Evolutionary conservation across 179 eudicot genomes (phyloP).

Genomic region (Silene noctiflora): DNA sequence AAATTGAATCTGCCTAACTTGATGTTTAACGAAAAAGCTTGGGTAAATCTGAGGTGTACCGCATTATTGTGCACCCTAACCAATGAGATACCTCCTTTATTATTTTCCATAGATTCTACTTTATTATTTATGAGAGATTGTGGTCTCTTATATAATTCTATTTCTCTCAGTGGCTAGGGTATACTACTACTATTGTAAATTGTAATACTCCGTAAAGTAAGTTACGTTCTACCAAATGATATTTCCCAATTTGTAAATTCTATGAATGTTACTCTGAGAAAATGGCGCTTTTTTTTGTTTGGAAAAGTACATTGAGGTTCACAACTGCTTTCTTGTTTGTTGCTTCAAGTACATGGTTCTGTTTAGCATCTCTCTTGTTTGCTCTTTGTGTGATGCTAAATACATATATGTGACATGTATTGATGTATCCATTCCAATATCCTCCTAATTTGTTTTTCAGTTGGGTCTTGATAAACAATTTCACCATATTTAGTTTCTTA

Average conservation of each 20-base stretch:
- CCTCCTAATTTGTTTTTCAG: not conserved
- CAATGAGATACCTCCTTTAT: too few species aligned
- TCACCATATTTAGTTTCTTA: not conserved
- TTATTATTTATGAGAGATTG: too few species aligned
- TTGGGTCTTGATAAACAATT: slow-evolving; percentile 1
- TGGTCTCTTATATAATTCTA: too few species aligned
- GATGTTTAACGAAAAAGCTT: too few species aligned
- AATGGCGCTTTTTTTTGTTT: not conserved
- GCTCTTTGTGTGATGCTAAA: not conserved
- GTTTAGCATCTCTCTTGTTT: not conserved
- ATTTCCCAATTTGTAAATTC: not conserved
- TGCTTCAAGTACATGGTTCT: slow-evolving; percentile 2
- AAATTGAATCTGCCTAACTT: not conserved
- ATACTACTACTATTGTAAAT: not conserved
- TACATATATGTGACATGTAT: not conserved
- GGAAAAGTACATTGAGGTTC: not conserved
- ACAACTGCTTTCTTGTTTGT: not conserved
- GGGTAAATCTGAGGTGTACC: too few species aligned
- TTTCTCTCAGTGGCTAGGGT: not conserved
- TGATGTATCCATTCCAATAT: slow-evolving; percentile 4
- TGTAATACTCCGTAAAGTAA: not conserved
- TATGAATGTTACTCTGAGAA: not conserved
- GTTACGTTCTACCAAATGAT: not conserved
- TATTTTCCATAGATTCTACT: too few species aligned
- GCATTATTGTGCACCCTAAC: too few species aligned